Conservation (phyloP, 2,329 filamentous ascomycete genomes). For the Teratosphaeriaceae sp. region DNA sequence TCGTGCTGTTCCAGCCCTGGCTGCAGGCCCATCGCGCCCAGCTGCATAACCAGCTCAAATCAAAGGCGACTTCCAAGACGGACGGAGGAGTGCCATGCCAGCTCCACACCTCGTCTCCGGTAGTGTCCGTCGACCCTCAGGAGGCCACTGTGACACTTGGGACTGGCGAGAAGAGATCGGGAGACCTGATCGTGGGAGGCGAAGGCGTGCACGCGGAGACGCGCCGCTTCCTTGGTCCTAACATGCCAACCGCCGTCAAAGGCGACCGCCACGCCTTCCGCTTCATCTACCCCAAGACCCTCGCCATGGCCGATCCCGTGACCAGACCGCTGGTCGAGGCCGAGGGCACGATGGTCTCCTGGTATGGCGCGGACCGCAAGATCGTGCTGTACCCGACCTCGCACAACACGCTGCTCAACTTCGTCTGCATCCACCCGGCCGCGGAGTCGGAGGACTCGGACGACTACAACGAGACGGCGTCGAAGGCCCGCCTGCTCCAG, state of each 20-base stretch:
- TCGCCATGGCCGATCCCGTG: not conserved
- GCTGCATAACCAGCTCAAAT: not conserved
- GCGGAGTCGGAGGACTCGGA: not conserved
- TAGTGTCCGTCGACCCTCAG: not conserved
- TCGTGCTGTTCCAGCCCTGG: not conserved
- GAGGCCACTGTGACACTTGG: not conserved
- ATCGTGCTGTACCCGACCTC: slow-evolving; percentile 43
- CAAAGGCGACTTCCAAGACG: not conserved
- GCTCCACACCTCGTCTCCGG: not conserved
- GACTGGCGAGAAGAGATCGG: not conserved
- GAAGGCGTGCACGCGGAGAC: not conserved
- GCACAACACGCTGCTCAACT: slow-evolving; percentile 43
- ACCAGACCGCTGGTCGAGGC: not conserved
- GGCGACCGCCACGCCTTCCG: not conserved
- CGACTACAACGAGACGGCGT: not conserved
- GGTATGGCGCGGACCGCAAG: slow-evolving; percentile 32
- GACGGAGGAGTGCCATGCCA: not conserved
- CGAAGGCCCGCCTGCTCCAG: not conserved
- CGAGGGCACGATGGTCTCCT: not conserved
- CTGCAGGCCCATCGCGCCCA: not conserved
- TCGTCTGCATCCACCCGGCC: slow-evolving; percentile 23
- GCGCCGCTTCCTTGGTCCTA: not conserved
- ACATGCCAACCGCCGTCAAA: not conserved
- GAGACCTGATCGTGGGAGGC: not conserved
- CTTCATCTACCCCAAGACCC: not conserved